Base-by-base conservation (phyloP, 768 basidiomycete species). In the Goffeauzyma gilvescens region DNA sequence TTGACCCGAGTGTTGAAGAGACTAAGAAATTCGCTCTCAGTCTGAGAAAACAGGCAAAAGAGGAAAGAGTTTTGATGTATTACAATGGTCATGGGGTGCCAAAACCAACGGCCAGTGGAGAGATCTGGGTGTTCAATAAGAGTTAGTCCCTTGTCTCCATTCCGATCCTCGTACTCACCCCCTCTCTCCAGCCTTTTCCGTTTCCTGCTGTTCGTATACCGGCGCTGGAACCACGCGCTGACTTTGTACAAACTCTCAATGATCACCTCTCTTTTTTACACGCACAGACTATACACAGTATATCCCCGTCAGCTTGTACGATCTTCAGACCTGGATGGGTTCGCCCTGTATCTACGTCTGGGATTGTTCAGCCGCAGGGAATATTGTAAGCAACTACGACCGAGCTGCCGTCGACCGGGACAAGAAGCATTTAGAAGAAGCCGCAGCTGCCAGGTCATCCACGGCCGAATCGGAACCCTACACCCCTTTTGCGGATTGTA, bases 11-110 rank as follows among this genome's bases (percentile, higher is more conserved):
- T 1, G 77, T 86, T 49, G 89, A 95, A 55, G 90, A 96, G 53
- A 71, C 90, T 28, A 80, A 81, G 58, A 76, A 81, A 43, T 81
- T 85, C 51, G 93, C 86, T 55, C 69, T 76, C 44, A 76, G 71
- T 17, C 65, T 90, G 30, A 76, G 93, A 42, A 83, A 80, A 55
- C 75, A 78, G 38, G 87, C 90, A 1, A 85, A 86, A 61, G 81
- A 87, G 27, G 93, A 98, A 57, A 78, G 93, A 2, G 78, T 85
- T 6, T 68, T 95, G 22, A 90, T 96, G 65, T 85, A 96, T 65
- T 98, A 96, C 66, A 98, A 96, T 50, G 93, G 93, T 2, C 93
- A 96, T 49, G 93, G 93, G 18, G 93, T 98, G 17, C 90, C 90
- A 2, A 89, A 84, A 56, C 93, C 93, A 9, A 96, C 93, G 0